A percentile compares a stretch with the other conserved stretches of the same genome.
Evolutionary conservation across 139 green algal genomes (phyloP).

Genomic region (Micractinium conductrix): DNA sequence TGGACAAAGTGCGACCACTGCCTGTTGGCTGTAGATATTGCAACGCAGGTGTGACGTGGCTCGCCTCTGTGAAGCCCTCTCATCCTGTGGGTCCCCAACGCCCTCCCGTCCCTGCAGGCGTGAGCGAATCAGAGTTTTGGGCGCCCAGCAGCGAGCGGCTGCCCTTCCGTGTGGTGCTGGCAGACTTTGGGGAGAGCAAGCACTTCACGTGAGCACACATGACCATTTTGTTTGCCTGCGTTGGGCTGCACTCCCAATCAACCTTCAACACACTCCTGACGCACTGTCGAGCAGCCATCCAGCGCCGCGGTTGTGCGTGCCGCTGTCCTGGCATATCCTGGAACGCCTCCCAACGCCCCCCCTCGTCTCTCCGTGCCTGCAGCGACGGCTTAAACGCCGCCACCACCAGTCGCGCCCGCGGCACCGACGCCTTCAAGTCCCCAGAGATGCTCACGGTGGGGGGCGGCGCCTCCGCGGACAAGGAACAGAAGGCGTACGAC

Average conservation of each 20-base stretch:
- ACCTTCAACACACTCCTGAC: too few relatives aligned
- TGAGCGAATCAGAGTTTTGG: slow-evolving; percentile 72
- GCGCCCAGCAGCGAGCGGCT: slow-evolving; percentile 7
- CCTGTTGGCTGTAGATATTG: not conserved
- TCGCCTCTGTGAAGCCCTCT: too few relatives aligned
- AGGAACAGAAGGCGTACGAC: slow-evolving; percentile 40
- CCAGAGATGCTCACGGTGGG: slow-evolving; percentile 87
- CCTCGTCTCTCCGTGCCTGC: slow-evolving; percentile 1
- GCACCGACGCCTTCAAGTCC: slow-evolving; percentile 85
- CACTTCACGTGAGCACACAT: slow-evolving; percentile 26
- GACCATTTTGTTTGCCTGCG: too few relatives aligned
- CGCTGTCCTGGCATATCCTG: too few relatives aligned
- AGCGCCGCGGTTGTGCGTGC: too few relatives aligned
- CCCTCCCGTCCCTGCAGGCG: slow-evolving; percentile 9
- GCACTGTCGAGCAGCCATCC: too few relatives aligned
- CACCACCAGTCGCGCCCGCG: slow-evolving; percentile 53
- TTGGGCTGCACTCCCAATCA: too few relatives aligned
- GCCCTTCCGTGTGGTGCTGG: slow-evolving; percentile 68
- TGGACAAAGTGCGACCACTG: too few relatives aligned
- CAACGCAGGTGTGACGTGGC: too few relatives aligned
- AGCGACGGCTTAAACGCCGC: slow-evolving; percentile 1
- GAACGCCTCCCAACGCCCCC: not conserved
- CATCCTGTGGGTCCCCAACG: not conserved
- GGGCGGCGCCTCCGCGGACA: slow-evolving; percentile 31
- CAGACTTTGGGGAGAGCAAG: slow-evolving; percentile 84